phyloP scores from a whole-genome alignment of 768 basidiomycete genomes.

The Cystobasidium onofrii region DNA sequence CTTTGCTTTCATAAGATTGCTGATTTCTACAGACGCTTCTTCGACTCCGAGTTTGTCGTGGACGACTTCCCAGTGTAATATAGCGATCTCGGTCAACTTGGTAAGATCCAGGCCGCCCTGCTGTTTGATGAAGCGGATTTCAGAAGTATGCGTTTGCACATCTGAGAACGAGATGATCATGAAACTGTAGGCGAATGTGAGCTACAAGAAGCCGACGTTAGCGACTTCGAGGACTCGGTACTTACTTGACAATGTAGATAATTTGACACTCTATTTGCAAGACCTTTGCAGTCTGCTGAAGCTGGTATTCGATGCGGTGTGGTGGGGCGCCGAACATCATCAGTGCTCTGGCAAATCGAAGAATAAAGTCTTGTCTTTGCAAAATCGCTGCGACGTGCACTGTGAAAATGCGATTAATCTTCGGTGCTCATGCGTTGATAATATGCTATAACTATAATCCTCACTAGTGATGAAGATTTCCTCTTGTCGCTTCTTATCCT shows the following conservation, averaged over 20 bases:
- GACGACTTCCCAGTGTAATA: slow-evolving; percentile 69
- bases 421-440: no score
- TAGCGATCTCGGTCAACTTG: slow-evolving; percentile 63
- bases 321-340: slow-evolving; percentile 52
- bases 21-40: slow-evolving; percentile 62
- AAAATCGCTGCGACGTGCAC: slow-evolving; percentile 63
- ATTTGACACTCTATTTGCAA: slow-evolving; percentile 51
- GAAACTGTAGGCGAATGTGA: slow-evolving; percentile 49
- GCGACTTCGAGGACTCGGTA: not conserved
- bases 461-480: slow-evolving; percentile 59
- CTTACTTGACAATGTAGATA: slow-evolving; percentile 24
- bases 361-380: slow-evolving; percentile 50
- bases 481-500: slow-evolving; percentile 41
- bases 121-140: slow-evolving; percentile 70
- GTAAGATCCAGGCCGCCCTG: slow-evolving; percentile 57
- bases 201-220: no score
- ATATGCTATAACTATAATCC: not conserved
- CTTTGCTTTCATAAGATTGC: slow-evolving; percentile 61
- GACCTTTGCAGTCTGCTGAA: slow-evolving; percentile 51
- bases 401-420: no score
- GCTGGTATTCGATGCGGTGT: slow-evolving; percentile 51
- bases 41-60: slow-evolving; percentile 70
- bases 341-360: slow-evolving; percentile 50
- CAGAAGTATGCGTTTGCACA: slow-evolving; percentile 65
- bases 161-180: slow-evolving; percentile 79